A percentile compares a stretch with the other conserved stretches of the same genome.
These are phyloP conservation scores for Chlorella ohadii DNA, from an alignment of 139 green algal genomes.

Conservation along the genomic window DNA sequence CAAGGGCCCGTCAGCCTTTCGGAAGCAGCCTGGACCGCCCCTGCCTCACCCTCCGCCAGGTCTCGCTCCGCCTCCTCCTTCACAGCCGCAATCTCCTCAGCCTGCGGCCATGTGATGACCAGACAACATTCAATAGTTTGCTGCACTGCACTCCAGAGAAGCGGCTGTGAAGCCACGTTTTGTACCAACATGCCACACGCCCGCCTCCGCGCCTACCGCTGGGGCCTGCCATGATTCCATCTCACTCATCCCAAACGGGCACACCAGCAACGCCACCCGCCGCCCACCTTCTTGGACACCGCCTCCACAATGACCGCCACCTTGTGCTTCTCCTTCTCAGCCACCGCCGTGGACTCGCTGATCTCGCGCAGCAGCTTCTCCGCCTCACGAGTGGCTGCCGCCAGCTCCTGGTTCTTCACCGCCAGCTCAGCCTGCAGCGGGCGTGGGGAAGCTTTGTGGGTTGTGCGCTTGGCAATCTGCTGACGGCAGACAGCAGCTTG, in stretches of 20 bases:
- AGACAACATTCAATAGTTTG: no score
- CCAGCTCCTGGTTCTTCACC: slow-evolving; percentile 90
- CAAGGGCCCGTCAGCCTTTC: no score
- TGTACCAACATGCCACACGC: no score
- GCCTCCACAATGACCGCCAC: slow-evolving; percentile 88
- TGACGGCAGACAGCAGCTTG: no score
- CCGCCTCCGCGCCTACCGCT: no score
- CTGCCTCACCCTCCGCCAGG: slow-evolving; percentile 67
- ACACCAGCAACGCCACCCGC: slow-evolving; percentile 12
- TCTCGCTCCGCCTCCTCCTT: slow-evolving; percentile 92
- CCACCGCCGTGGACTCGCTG: slow-evolving; percentile 85
- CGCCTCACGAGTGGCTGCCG: slow-evolving; percentile 79
- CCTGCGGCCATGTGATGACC: slow-evolving; percentile 5
- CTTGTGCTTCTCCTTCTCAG: slow-evolving; percentile 88
- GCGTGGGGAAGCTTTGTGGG: no score
- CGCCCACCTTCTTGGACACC: slow-evolving; percentile 70
- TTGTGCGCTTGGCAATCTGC: no score
- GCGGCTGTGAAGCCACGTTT: no score
- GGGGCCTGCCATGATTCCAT: no score
- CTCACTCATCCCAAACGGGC: neutral
- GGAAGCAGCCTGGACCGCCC: no score
- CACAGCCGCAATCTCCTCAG: slow-evolving; percentile 69
- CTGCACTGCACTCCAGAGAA: no score
- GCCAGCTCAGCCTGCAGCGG: slow-evolving; percentile 88
- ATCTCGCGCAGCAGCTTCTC: slow-evolving; percentile 93